Conservation (phyloP, 345 rosid species). For the Brassica incana region DNA sequence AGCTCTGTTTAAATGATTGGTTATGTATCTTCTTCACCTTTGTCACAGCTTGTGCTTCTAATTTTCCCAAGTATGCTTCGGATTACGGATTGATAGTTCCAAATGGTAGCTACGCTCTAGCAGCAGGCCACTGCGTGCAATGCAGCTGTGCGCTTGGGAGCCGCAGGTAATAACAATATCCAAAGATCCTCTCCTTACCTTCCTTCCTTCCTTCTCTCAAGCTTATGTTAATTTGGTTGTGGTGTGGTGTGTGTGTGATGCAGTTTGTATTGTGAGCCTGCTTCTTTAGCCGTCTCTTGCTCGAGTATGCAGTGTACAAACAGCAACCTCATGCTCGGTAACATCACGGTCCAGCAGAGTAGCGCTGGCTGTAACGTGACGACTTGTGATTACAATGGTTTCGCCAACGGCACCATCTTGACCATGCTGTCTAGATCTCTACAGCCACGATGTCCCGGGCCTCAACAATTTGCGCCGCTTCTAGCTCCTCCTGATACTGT, state of each 20-base stretch:
- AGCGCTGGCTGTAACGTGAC: slow-evolving; percentile 89
- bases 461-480: slow-evolving; percentile 76
- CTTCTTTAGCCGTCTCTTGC: slow-evolving; percentile 96
- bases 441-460: slow-evolving; percentile 88
- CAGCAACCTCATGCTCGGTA: slow-evolving; percentile 91
- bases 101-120: slow-evolving; percentile 86
- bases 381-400: slow-evolving; percentile 77
- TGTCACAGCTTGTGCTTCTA: slow-evolving; percentile 83
- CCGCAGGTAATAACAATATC: slow-evolving; percentile 61
- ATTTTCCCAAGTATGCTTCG: slow-evolving; percentile 71
- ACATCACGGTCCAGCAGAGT: slow-evolving; percentile 67
- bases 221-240: background rate
- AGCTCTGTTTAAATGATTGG: slow-evolving; percentile 4
- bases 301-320: slow-evolving; percentile 92
- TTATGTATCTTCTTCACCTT: background rate
- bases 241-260: background rate
- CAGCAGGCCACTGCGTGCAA: slow-evolving; percentile 95
- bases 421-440: slow-evolving; percentile 75
- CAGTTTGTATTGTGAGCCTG: slow-evolving; percentile 93
- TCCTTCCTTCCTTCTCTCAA: background rate
- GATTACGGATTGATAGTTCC: slow-evolving; percentile 81
- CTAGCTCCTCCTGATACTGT: slow-evolving; percentile 78
- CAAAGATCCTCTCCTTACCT: background rate
- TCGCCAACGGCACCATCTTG: slow-evolving; percentile 72
- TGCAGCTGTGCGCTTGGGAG: slow-evolving; percentile 93